Base-by-base conservation (phyloP, 1,284 basidiomycete species). In the Crepidotus sp. region DNA sequence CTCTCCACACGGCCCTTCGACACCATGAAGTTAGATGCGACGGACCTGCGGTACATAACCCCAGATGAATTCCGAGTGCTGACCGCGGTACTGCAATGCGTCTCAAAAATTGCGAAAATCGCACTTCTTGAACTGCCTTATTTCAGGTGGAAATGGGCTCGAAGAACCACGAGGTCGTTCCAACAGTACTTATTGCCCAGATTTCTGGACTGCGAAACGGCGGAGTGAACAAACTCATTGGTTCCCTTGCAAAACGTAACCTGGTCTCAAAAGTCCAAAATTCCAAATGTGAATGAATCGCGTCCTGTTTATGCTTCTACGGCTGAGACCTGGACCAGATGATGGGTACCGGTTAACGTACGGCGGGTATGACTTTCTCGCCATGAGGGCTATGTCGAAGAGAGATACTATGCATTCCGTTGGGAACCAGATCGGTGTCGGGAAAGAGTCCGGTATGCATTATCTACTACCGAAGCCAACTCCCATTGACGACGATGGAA, bases 281-380 rank as follows among this genome's bases (percentile, higher is more conserved):
- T 59, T 71, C 89, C 4, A 91, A 88, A 69, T 98, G 92, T 94
- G 50, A 55, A 50, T 94, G 50, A 55, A 50, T 45, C 13, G 34
- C 15, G 30, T 51, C 36, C 22, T 29, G 37, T 32, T 27, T 45
- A 10, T 29, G 13, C 36, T 17, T 29, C 40, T 39, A 36, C 22
- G 38, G 55, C 43, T 60, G 45, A 37, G 35, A 41, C 17, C 39
- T 24, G 30, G 44, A 29, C 42, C 50, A 96, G 92, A 99, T 63
- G 95, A 99, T 57, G 96, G 95, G 6, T 98, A 96, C 62, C 78
- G 95, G 42, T 64, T 99, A 49, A 98, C 96, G 1, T 99, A 98
- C 59, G 95, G 96, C 35, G 95, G 95, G 2, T 94, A 97, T 53
- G 95, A 98, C 58, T 98, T 84, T 61, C 76, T 99, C 17, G 92